phyloP scores from a whole-genome alignment of 1,284 basidiomycete species.

The Trichosporon sp. region DNA sequence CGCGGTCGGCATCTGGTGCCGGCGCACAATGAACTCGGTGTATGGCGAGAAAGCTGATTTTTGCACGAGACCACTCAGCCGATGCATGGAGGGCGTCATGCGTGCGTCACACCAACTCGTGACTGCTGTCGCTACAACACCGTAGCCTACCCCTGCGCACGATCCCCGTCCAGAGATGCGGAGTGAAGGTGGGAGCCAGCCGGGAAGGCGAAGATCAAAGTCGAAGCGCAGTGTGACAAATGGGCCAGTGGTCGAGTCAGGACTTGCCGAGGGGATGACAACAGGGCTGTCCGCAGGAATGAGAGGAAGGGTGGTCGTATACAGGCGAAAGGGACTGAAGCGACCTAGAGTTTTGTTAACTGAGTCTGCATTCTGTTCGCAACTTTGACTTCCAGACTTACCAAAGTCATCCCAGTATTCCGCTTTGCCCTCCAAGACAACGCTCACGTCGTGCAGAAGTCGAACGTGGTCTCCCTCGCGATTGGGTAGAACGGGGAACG shows the following conservation, averaged over 20 bases:
- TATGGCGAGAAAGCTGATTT: slow-evolving; percentile 8
- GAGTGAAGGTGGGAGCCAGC: slow-evolving; percentile 42
- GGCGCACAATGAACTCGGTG: slow-evolving; percentile 26
- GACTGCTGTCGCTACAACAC: slow-evolving; percentile 23
- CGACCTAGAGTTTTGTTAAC: slow-evolving; percentile 26
- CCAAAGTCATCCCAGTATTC: slow-evolving; percentile 42
- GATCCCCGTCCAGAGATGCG: slow-evolving; percentile 6
- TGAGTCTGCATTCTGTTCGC: no score
- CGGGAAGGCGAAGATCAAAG: slow-evolving; percentile 43
- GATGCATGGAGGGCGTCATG: no score
- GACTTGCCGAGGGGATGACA: slow-evolving; percentile 19
- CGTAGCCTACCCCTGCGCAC: slow-evolving; percentile 31
- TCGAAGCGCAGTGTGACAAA: slow-evolving; percentile 28
- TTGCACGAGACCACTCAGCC: neutral
- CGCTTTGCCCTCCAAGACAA: slow-evolving; percentile 40
- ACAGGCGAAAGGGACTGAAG: slow-evolving; percentile 37
- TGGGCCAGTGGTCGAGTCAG: neutral
- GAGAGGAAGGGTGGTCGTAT: slow-evolving; percentile 20
- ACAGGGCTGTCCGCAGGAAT: slow-evolving; percentile 17
- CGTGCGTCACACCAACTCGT: slow-evolving; percentile 29
- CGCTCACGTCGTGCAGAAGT: slow-evolving; percentile 27
- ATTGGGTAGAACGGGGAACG: slow-evolving; percentile 6
- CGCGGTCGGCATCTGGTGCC: slow-evolving; percentile 33
- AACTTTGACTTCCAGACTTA: slow-evolving; percentile 16
- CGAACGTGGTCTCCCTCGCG: neutral